These are phyloP conservation scores for Morella rubra DNA, from an alignment of 306 rosid species.

Conservation along the genomic window DNA sequence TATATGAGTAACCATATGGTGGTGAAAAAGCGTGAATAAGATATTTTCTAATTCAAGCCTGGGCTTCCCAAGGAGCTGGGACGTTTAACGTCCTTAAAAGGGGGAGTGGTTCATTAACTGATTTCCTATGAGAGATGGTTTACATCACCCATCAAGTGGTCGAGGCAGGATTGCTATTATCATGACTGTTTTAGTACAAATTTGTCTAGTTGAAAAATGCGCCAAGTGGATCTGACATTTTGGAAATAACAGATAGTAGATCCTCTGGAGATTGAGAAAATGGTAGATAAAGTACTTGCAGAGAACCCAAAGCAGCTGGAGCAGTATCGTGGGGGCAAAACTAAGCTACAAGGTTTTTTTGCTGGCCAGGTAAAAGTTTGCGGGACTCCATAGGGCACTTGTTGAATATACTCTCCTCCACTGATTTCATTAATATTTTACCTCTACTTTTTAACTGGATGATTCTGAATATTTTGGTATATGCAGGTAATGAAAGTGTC, in stretches of 20 bases:
- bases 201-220: background rate
- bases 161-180: background rate
- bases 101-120: background rate
- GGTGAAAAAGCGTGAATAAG: conserved; percentile 13
- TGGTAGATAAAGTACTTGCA: conserved; percentile 67
- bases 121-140: background rate
- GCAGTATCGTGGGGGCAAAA: conserved; percentile 82
- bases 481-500: conserved; percentile 82
- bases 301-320: conserved; percentile 93
- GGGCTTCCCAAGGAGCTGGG: background rate
- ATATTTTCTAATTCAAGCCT: conserved; percentile 6
- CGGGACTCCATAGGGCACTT: background rate
- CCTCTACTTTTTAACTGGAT: background rate
- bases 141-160: background rate
- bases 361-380: conserved; percentile 75
- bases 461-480: conserved; percentile 4
- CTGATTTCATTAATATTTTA: background rate
- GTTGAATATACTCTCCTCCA: background rate
- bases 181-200: background rate
- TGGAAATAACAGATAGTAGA: conserved; percentile 66
- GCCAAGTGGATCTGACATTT: conserved; percentile 6
- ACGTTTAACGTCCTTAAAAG: background rate
- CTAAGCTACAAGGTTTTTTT: conserved; percentile 82
- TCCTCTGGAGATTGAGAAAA: conserved; percentile 76
- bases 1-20: background rate